These are phyloP conservation scores for Penicillium sp. DNA, from an alignment of 2,329 filamentous ascomycete genomes.

Conservation along the genomic window DNA sequence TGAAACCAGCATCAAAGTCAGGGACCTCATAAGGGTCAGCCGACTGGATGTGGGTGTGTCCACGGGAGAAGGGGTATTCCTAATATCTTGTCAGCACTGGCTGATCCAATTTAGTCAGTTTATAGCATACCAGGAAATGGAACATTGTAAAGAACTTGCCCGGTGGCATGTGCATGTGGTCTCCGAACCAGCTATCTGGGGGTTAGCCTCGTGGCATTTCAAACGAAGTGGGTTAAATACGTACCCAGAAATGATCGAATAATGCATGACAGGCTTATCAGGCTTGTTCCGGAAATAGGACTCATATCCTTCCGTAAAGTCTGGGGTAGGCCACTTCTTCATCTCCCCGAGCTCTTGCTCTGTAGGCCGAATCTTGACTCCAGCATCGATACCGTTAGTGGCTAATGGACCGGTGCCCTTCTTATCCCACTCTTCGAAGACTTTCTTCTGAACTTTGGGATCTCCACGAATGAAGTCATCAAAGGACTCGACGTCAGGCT, in stretches of 20 bases:
- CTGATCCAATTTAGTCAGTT: fast-evolving
- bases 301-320: conserved; percentile 70
- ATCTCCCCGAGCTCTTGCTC: conserved; percentile 66
- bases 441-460: conserved; percentile 67
- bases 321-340: conserved; percentile 69
- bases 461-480: conserved; percentile 77
- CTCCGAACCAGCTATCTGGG: conserved; percentile 39
- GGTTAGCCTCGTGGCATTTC: conserved; percentile 7
- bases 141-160: conserved; percentile 84
- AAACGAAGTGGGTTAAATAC: not conserved
- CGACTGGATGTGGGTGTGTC: conserved; percentile 68
- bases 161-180: conserved; percentile 62
- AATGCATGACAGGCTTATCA: conserved; percentile 85
- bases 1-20: conserved; percentile 78
- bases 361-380: conserved; percentile 73
- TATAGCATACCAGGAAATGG: conserved; percentile 59
- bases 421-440: conserved; percentile 74
- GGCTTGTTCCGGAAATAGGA: conserved; percentile 81
- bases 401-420: conserved; percentile 75
- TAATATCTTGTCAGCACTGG: conserved; percentile 8
- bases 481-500: conserved; percentile 73
- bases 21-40: conserved; percentile 70
- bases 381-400: conserved; percentile 77
- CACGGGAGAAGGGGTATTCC: conserved; percentile 73
- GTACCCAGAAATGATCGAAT: conserved; percentile 68